phyloP scores from a whole-genome alignment of 768 basidiomycete genomes.

The Russula olivacea region DNA sequence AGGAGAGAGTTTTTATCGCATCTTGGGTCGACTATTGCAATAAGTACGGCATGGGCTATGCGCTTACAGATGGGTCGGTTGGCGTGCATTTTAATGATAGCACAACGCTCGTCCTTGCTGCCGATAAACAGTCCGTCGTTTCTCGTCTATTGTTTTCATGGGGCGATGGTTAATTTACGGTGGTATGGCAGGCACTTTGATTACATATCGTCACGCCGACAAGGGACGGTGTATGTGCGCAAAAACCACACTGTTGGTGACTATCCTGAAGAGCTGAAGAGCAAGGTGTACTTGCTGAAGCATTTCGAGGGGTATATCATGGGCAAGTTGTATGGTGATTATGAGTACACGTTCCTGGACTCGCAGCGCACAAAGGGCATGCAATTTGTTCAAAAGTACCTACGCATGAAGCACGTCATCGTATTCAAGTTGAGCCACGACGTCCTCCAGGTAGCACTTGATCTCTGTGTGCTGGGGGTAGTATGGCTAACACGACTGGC shows the following conservation, averaged over 20 bases:
- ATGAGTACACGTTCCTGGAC: conserved; percentile 77
- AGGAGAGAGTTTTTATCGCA: conserved; percentile 84
- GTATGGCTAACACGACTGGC: conserved; percentile 16
- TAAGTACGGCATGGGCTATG: conserved; percentile 99
- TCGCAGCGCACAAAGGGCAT: conserved; percentile 65
- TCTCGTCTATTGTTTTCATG: neutral
- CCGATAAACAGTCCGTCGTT: conserved; percentile 73
- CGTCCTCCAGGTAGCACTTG: conserved; percentile 70
- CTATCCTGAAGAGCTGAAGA: conserved; percentile 79
- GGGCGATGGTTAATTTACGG: neutral
- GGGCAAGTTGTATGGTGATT: conserved; percentile 79
- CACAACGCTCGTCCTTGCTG: conserved; percentile 75
- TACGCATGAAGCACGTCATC: conserved; percentile 95
- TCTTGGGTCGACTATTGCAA: conserved; percentile 99
- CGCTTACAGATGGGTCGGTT: conserved; percentile 89
- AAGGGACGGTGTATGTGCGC: conserved; percentile 62
- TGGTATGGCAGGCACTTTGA: conserved; percentile 68
- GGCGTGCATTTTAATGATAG: conserved; percentile 98
- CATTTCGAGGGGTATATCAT: conserved; percentile 96
- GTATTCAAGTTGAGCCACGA: conserved; percentile 96
- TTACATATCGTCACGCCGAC: conserved; percentile 65
- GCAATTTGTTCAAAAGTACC: conserved; percentile 93
- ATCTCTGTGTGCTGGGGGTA: neutral
- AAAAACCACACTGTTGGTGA: conserved; percentile 63
- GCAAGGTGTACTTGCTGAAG: conserved; percentile 86